These are phyloP conservation scores for Tetracladium maxilliforme DNA, from an alignment of 2,329 filamentous ascomycete genomes.

Conservation along the genomic window DNA sequence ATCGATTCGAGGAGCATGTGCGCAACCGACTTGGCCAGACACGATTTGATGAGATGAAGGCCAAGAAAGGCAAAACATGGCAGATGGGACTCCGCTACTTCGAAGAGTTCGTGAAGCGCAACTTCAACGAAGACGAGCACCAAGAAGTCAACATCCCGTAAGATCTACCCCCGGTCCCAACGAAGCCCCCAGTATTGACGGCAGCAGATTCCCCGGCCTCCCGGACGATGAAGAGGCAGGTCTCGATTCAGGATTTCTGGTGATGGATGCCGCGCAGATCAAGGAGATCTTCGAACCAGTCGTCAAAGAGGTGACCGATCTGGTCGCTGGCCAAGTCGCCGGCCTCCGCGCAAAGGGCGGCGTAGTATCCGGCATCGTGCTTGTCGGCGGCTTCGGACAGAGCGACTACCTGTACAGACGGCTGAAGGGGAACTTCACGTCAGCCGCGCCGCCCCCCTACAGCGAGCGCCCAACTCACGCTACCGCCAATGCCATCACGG, in stretches of 20 bases:
- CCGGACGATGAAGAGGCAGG: conserved; percentile 63
- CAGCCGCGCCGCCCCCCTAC: conserved; percentile 34
- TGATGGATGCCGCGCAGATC: conserved; percentile 55
- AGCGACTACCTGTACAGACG: conserved; percentile 61
- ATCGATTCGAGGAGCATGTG: conserved; percentile 67
- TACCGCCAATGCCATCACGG: conserved; percentile 26
- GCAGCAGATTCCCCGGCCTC: conserved; percentile 64
- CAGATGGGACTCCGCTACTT: conserved; percentile 67
- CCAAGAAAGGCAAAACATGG: conserved; percentile 67
- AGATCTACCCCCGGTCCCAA: no score
- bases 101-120: conserved; percentile 74
- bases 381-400: conserved; percentile 72
- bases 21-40: conserved; percentile 49
- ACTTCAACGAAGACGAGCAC: conserved; percentile 67
- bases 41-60: conserved; percentile 60
- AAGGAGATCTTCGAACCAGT: conserved; percentile 66
- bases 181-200: no score
- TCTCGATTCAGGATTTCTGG: conserved; percentile 61
- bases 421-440: conserved; percentile 54
- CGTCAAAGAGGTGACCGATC: conserved; percentile 52
- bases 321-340: conserved; percentile 54
- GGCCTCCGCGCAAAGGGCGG: conserved; percentile 45
- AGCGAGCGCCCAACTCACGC: conserved; percentile 58
- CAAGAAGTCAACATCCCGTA: conserved; percentile 65
- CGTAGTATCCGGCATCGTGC: conserved; percentile 57